Evolutionary conservation across 805 yeast genomes (phyloP).

Genomic region (Saccharomycopsis capsularis): DNA sequence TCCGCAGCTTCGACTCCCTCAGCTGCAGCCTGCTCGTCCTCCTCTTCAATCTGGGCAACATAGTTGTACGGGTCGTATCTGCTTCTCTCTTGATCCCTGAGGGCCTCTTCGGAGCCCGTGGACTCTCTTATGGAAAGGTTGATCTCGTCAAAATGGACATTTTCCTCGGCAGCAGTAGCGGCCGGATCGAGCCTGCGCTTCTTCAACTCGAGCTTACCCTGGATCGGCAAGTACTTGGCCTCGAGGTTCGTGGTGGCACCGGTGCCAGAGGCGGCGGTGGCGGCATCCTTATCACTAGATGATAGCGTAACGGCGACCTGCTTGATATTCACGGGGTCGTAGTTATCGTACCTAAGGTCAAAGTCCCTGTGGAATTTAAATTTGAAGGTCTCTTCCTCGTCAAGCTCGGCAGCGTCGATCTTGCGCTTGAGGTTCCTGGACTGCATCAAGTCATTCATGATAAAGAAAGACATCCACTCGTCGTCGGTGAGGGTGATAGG

Average conservation of each 20-base stretch:
- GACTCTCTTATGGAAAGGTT: conserved; percentile 64
- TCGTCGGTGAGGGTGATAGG: conserved; percentile 66
- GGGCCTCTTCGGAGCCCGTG: conserved; percentile 57
- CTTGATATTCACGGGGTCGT: conserved; percentile 26
- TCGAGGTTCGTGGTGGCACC: conserved; percentile 36
- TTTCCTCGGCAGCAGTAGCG: conserved; percentile 36
- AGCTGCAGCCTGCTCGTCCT: conserved; percentile 33
- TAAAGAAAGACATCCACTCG: conserved; percentile 68
- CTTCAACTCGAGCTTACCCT: conserved; percentile 72
- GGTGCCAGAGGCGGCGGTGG: background rate
- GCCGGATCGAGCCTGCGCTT: conserved; percentile 69
- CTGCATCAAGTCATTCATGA: conserved; percentile 39
- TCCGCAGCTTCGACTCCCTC: conserved; percentile 23
- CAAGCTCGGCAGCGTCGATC: conserved; percentile 37
- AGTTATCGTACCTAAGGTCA: conserved; percentile 53
- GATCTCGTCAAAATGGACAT: conserved; percentile 53
- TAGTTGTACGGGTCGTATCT: conserved; percentile 75
- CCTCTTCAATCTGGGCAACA: conserved; percentile 50
- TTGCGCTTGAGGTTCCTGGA: conserved; percentile 33
- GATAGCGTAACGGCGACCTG: conserved; percentile 41
- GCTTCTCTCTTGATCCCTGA: conserved; percentile 62
- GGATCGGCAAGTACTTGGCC: conserved; percentile 72
- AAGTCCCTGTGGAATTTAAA: conserved; percentile 70
- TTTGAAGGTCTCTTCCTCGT: conserved; percentile 38
- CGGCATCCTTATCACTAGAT: conserved; percentile 48